Base-by-base conservation (phyloP, 2,329 filamentous ascomycete genomes). In the Beauveria varroae region DNA sequence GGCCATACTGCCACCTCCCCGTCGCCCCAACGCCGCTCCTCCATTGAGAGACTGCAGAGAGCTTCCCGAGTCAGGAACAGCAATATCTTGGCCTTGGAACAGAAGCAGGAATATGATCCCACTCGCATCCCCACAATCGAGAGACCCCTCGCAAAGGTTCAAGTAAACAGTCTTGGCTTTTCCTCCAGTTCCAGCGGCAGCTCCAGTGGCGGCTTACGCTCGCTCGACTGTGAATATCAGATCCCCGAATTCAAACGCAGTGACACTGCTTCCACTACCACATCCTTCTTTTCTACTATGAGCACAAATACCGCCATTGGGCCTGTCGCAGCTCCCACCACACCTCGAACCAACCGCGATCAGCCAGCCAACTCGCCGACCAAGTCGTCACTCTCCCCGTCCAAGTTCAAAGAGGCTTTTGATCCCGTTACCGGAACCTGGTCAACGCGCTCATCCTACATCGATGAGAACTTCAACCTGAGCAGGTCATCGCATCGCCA, bases 41-140 rank as follows among this genome's bases (percentile, higher is more conserved):
- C 93, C 20, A 93, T 99, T 67, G 95, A 99, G 81, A 93, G 93
- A 70, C 82, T 99, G 63, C 96, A 97, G 78, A 91, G 88, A 73
- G 93, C 92, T 37, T 96, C 93, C 60, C 89, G 95, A 63, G 95
- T 99, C 69, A 96, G 93, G 82, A 98, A 96, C 79, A 97, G 93
- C 82, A 96, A 88, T 77, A 97, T 98, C 81, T 91, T 96, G 72
- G 92, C 91, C 47, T 88, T 93, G 60, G 93, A 97, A 76, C 89
- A 92, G 71, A 93, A 93, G 76, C 86, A 92, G 73, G 90, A 96
- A 78, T 97, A 97, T 79, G 91, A 97, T 73, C 91, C 93, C 30
- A 83, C 88, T 61, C 85, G 86, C 66, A 76, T 92, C 60, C 88
- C 89, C 51, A 81, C 90, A 63, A 83, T 96, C 64, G 91, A 98